Percentiles rank a stretch among this genome's conserved stretches.
Evolutionary conservation across 176 grass and related monocot genomes (phyloP).

Genomic region (Hordeum vulgare): MorexV3_pseudomolecules_assembly NC_058522.1:21023601-21024100

Average conservation of each 20-base stretch:
- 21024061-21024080: constrained; percentile 44
- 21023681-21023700: background rate
- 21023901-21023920: background rate
- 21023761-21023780: background rate
- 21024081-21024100: too few relatives aligned
- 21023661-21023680: constrained; percentile 82
- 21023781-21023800: too few relatives aligned
- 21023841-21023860: background rate
- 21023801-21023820: constrained; percentile 25
- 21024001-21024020: too few relatives aligned
- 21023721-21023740: constrained; percentile 40
- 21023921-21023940: background rate
- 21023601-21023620: background rate
- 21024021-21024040: background rate
- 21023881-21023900: background rate
- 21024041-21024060: constrained; percentile 67
- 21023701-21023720: constrained; percentile 58
- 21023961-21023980: too few relatives aligned
- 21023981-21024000: too few relatives aligned
- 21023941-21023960: background rate
- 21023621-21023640: constrained; percentile 52
- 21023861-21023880: background rate
- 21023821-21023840: constrained; percentile 50
- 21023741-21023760: constrained; percentile 99
- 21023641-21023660: constrained; percentile 88